Evolutionary conservation across 768 basidiomycete species (phyloP), one percentile per base, ranked within the genome.

Genomic region (Serendipita sp.): DNA sequence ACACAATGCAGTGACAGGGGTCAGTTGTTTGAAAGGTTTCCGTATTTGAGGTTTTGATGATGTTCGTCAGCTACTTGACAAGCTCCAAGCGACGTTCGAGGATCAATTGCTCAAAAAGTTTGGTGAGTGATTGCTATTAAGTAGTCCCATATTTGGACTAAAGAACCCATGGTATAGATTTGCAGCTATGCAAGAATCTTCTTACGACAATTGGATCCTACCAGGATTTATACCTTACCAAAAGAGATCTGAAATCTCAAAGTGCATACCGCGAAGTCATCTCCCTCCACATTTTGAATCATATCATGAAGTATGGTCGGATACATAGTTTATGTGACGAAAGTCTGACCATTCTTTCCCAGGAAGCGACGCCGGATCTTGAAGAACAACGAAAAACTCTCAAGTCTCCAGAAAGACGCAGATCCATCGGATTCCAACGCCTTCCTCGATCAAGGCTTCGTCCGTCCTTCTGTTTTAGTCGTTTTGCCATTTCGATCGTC

Each of bases 371-470:
- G 89, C 16, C 82, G 83, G 7, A 81, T 99, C 38, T 78, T 97
- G 1, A 94, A 94, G 74, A 97, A 94, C 74, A 98, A 97, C 70
- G 91, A 95, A 68, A 88, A 88, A 45, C 79, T 97, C n/a, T 79
- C 88, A 0, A 82, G 85, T 68, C 83, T 85, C 8, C 74, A 80
- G 8, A 86, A 89, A 73, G 72, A 79, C 15, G 74, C 76, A 4
- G 77, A 83, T 28, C 78, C 81, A 1, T 85, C 85, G 1, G 83
- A 86, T 74, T 67, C 72, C 30, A 84, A 90, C 66, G 80, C 89
- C 13, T 70, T 75, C 13, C 90, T 91, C 75, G 96, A 99, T 71
- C 96, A 98, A 79, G 95, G 95, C 32, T 98, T 97, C 75, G 96
- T 94, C 4, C 88, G 96, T 3, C 95, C 96, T 8, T 93, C 95